phyloP scores from a whole-genome alignment of 352 stramenopile genomes.

The Globisporangium polare region DNA sequence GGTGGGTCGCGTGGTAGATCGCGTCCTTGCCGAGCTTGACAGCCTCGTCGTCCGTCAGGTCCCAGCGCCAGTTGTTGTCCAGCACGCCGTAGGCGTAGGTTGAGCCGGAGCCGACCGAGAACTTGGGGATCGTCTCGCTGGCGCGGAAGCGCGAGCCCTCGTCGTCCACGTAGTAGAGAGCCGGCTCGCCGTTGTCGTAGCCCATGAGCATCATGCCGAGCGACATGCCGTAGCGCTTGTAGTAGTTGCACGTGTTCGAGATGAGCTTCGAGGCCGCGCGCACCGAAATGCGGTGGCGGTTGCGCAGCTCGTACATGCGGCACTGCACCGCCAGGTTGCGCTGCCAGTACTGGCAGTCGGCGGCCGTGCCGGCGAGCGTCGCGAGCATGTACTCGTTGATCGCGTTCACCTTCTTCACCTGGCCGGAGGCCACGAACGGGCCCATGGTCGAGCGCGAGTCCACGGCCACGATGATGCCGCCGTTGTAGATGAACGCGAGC shows the following conservation, averaged over 20 bases:
- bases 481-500: slow-evolving; percentile 99
- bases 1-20: slow-evolving; percentile 99
- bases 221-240: slow-evolving; percentile 91
- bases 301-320: slow-evolving; percentile 98
- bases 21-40: slow-evolving; percentile 98
- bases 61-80: slow-evolving; percentile 95
- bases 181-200: slow-evolving; percentile 97
- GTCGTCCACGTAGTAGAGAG: slow-evolving; percentile 99
- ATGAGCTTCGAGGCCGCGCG: slow-evolving; percentile 98
- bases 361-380: slow-evolving; percentile 98
- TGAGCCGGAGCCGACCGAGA: slow-evolving; percentile 98
- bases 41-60: slow-evolving; percentile 98
- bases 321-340: slow-evolving; percentile 96
- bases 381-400: slow-evolving; percentile 99
- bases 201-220: slow-evolving; percentile 99
- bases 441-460: slow-evolving; percentile 99
- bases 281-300: slow-evolving; percentile 99
- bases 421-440: slow-evolving; percentile 97
- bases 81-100: slow-evolving; percentile 99
- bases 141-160: slow-evolving; percentile 97
- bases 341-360: slow-evolving; percentile 99
- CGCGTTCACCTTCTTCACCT: slow-evolving; percentile 99
- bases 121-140: slow-evolving; percentile 93
- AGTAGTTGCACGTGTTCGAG: slow-evolving; percentile 98
- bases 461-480: slow-evolving; percentile 97